Percentiles rank a stretch among this genome's conserved stretches.
Conservation (phyloP, 352 stramenopile genomes). For the Globisporangium canariense region DNA sequence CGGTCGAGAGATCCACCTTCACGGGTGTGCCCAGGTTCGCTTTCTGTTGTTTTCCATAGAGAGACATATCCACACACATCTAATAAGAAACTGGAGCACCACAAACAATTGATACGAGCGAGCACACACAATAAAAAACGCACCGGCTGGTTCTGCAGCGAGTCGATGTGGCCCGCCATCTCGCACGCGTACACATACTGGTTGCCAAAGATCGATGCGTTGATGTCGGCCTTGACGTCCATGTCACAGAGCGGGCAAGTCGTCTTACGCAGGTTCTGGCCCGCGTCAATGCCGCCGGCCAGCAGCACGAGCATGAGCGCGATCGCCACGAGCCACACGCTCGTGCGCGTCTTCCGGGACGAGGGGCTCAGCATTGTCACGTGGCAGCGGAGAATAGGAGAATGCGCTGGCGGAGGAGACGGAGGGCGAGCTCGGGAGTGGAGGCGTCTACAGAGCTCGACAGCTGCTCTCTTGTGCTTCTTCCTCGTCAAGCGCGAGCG, state of each 20-base stretch:
- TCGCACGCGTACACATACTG: conserved; percentile 80
- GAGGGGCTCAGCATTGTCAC: conserved; percentile 2
- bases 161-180: conserved; percentile 80
- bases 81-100: conserved; percentile 6
- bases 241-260: conserved; percentile 40
- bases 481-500: not conserved
- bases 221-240: conserved; percentile 42
- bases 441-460: not conserved
- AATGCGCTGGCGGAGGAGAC: not conserved
- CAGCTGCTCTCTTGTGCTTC: not conserved
- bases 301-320: conserved; percentile 26
- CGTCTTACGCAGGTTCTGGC: conserved; percentile 54
- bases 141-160: conserved; percentile 74
- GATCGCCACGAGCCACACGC: conserved; percentile 18
- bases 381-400: not conserved
- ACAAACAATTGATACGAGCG: not conserved
- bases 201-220: conserved; percentile 63
- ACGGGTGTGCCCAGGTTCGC: conserved; percentile 42
- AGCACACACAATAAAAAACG: conserved; percentile 8
- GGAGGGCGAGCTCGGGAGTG: not conserved
- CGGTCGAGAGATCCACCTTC: conserved; percentile 50
- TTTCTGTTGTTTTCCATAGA: conserved; percentile 21
- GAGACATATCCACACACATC: not conserved
- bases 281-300: conserved; percentile 22
- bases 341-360: not conserved